A percentile compares a stretch with the other conserved stretches of the same genome.
Evolutionary conservation across 2,329 filamentous ascomycete genomes (phyloP).

Genomic region (Ophioceras dolichostomum): DNA sequence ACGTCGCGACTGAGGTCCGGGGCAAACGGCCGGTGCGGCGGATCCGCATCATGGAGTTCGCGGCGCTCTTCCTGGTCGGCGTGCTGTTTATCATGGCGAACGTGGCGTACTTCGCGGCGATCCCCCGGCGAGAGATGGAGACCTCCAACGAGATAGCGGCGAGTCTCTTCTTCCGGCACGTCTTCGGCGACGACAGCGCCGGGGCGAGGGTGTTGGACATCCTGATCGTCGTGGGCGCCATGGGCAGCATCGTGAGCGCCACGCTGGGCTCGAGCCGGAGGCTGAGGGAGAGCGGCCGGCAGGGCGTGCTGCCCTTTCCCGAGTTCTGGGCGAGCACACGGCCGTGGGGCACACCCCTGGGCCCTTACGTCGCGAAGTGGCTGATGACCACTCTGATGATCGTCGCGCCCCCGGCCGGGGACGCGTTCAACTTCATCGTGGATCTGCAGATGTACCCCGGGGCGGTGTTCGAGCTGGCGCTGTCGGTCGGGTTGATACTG

Average conservation of each 20-base stretch:
- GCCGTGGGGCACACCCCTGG: conserved; percentile 50
- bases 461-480: conserved; percentile 42
- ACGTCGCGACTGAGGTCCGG: conserved; percentile 42
- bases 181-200: conserved; percentile 41
- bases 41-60: conserved; percentile 1
- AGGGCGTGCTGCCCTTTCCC: conserved; percentile 47
- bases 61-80: conserved; percentile 45
- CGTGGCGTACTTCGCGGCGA: conserved; percentile 52
- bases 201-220: conserved; percentile 42
- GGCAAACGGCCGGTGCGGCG: neutral
- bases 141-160: conserved; percentile 48
- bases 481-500: conserved; percentile 44
- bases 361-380: conserved; percentile 46
- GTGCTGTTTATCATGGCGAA: conserved; percentile 52
- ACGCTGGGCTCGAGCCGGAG: conserved; percentile 40
- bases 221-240: conserved; percentile 41
- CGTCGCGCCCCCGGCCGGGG: conserved; percentile 45
- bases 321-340: conserved; percentile 48
- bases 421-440: conserved; percentile 54
- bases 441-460: conserved; percentile 45
- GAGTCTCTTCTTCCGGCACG: conserved; percentile 46
- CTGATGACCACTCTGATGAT: conserved; percentile 45
- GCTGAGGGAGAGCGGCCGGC: conserved; percentile 48
- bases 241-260: conserved; percentile 44
- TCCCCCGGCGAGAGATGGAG: conserved; percentile 44